Percentiles rank a stretch among this genome's conserved stretches.
Evolutionary conservation across 164 flowering plant species (phyloP).

Genomic region (Vitis riparia): DNA sequence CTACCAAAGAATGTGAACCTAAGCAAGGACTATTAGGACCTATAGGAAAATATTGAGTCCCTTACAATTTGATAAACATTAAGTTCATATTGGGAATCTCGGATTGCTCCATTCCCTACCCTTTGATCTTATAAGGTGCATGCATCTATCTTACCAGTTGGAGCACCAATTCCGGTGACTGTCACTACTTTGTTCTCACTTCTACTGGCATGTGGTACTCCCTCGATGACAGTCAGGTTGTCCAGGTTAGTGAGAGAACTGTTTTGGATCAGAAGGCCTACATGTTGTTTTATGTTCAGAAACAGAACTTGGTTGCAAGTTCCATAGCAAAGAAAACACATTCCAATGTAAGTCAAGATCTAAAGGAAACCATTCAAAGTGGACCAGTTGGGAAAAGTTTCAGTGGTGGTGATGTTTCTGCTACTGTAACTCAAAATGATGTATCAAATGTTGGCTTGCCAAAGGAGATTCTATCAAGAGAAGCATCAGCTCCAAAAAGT

Average conservation of each 20-base stretch:
- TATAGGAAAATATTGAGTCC: too few species aligned
- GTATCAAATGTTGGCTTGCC: constrained; percentile 7
- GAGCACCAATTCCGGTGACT: constrained; percentile 91
- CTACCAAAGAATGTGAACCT: too few species aligned
- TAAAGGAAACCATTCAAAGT: constrained; percentile 28
- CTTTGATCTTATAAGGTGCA: too few species aligned
- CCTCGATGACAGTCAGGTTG: constrained; percentile 94
- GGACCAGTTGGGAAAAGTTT: constrained; percentile 6
- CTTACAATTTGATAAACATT: too few species aligned
- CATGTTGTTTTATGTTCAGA: constrained; percentile 84
- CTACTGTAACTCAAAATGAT: constrained; percentile 10
- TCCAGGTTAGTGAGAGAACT: constrained; percentile 63
- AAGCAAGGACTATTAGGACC: too few species aligned
- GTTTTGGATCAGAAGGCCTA: constrained; percentile 93
- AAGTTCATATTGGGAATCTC: too few species aligned
- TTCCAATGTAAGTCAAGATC: constrained; percentile 12
- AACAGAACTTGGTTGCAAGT: constrained; percentile 33
- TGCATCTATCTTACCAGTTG: constrained; percentile 38
- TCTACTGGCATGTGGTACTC: constrained; percentile 91
- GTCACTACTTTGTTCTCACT: constrained; percentile 87
- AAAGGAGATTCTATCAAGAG: constrained; percentile 16
- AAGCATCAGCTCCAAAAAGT: constrained; percentile 17
- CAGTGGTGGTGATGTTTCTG: constrained; percentile 12
- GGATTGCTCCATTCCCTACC: too few species aligned
- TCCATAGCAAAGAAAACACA: constrained; percentile 18